Base-by-base conservation (phyloP, 2,329 filamentous ascomycete species). In the Phoma sp. region DNA sequence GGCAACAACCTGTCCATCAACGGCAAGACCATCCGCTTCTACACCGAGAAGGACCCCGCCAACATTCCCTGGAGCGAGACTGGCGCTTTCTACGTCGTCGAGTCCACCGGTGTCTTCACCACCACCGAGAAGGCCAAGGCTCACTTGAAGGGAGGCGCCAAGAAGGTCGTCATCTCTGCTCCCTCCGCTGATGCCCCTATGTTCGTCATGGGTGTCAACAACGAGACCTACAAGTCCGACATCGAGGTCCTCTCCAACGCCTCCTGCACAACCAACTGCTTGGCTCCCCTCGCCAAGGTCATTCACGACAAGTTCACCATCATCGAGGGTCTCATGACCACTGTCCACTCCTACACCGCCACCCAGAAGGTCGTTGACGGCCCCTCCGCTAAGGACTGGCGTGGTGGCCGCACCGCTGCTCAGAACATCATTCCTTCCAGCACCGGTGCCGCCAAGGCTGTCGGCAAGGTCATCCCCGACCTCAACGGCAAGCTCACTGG, bases 151-250 rank as follows among this genome's bases (percentile, higher is more conserved):
- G 94, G 93, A 78, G 94, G 94, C 80, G 94, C 94, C 80, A 97
- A 97, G 91, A 96, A 96, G 88, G 94, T 84, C 62, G 78, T 84
- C 76, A 84, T 94, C 86, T 95, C 91, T 70, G 91, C 91, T 75
- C 91, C 91, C 74, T 96, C 91, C 62, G 89, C 90, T 69, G 95
- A 99, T 84, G 95, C 95, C 76, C 94, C 94, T 78, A 99, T 99
- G 95, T 99, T 96, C 88, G 95, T 99, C 78, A 96, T 97, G 88
- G 95, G 95, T 79, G 95, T 99, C 84, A 99, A 98, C 87, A 85
- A 98, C 83, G 86, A 93, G 80, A 85, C 81, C 74, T 98, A 98
- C 89, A 94, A 91, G 80, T 88, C 89, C 78, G 90, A 90, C 78
- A 86, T 95, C 80, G 84, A 92, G 74, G 89, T 99, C 80, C 91